Evolutionary conservation across 2,329 filamentous ascomycete species (phyloP).

Genomic region (Aspergillus vadensis): DNA sequence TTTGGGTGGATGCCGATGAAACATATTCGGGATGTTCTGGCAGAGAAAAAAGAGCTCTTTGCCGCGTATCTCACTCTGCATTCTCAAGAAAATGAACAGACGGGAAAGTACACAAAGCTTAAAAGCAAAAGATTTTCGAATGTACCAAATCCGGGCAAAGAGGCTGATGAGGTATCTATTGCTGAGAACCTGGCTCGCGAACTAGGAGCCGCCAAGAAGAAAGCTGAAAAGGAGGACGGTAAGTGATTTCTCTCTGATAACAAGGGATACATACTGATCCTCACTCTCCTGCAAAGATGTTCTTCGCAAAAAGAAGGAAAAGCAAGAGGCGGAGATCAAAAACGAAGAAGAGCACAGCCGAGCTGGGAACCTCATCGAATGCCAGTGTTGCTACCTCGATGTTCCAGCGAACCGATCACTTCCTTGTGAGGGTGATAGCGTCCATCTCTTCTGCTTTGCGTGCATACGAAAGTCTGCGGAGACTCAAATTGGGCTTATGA

Average conservation of each 20-base stretch:
- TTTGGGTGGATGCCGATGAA: conserved; percentile 42
- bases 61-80: conserved; percentile 31
- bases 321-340: conserved; percentile 31
- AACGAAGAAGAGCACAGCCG: conserved; percentile 44
- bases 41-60: conserved; percentile 33
- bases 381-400: conserved; percentile 72
- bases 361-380: conserved; percentile 64
- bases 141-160: not conserved
- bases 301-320: conserved; percentile 23
- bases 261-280: not conserved
- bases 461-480: conserved; percentile 70
- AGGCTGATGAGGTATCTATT: not conserved
- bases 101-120: conserved; percentile 23
- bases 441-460: conserved; percentile 69
- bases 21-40: conserved; percentile 40
- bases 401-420: conserved; percentile 68
- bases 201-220: conserved; percentile 31
- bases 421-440: conserved; percentile 60
- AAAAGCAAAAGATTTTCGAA: conserved; percentile 15
- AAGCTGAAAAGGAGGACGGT: conserved; percentile 23
- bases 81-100: conserved; percentile 21
- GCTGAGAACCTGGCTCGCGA: conserved; percentile 22
- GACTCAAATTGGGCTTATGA: conserved; percentile 67
- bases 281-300: conserved; percentile 11
- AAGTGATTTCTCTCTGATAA: conserved; percentile 1